Conservation (phyloP, 1,284 basidiomycete species). For the Ganoderma lingzhi region DNA sequence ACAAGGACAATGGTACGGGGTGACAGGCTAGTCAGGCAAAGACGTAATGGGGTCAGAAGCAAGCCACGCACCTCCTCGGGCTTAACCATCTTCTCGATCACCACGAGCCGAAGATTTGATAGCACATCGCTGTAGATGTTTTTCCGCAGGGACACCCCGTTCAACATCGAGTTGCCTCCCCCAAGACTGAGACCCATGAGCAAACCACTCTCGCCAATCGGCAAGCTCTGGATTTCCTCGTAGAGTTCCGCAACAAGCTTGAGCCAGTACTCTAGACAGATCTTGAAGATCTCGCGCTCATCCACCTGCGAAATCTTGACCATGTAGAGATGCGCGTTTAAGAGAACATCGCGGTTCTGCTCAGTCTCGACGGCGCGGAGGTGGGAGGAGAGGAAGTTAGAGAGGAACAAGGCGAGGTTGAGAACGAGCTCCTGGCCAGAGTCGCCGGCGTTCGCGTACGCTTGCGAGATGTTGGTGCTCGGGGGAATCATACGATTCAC, state of each 20-base stretch:
- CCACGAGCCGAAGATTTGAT: constrained; percentile 94
- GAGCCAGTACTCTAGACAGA: constrained; percentile 98
- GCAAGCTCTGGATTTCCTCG: constrained; percentile 94
- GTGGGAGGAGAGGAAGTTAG: constrained; percentile 95
- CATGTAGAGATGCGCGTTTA: constrained; percentile 98
- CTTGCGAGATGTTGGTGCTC: constrained; percentile 92
- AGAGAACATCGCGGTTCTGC: constrained; percentile 90
- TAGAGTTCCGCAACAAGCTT: constrained; percentile 99
- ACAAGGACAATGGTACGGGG: background rate
- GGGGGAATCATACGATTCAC: constrained; percentile 98
- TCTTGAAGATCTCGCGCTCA: constrained; percentile 99
- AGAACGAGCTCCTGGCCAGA: constrained; percentile 97
- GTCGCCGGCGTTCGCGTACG: constrained; percentile 92
- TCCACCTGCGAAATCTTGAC: constrained; percentile 99
- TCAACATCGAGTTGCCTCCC: constrained; percentile 71
- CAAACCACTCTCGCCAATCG: constrained; percentile 92
- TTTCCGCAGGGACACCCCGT: constrained; percentile 86
- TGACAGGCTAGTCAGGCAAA: background rate
- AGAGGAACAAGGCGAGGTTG: constrained; percentile 96
- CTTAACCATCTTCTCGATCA: constrained; percentile 99
- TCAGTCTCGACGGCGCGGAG: constrained; percentile 94
- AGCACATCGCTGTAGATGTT: constrained; percentile 96
- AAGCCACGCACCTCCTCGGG: constrained; percentile 87
- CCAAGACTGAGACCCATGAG: constrained; percentile 94
- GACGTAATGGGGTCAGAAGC: background rate